Evolutionary conservation across 305 asterid species (phyloP).

Genomic region (Withania somnifera): DNA sequence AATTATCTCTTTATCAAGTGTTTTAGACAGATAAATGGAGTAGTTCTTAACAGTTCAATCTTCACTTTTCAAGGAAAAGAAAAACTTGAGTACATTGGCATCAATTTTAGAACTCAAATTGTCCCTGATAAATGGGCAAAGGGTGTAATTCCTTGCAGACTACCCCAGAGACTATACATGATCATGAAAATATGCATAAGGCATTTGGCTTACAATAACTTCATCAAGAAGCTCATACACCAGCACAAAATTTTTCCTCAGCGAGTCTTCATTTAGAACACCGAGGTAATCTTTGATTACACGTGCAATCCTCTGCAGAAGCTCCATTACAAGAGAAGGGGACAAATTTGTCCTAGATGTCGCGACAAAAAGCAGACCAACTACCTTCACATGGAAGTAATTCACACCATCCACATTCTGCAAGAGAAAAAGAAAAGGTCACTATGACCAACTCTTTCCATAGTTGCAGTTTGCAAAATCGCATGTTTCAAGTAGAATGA

Average conservation of each 20-base stretch:
- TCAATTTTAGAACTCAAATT: neutral
- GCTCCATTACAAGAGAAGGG: constrained; percentile 94
- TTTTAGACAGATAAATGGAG: neutral
- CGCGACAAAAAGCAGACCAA: constrained; percentile 88
- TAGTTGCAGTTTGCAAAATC: neutral
- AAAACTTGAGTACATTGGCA: neutral
- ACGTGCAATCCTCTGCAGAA: constrained; percentile 93
- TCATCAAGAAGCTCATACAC: constrained; percentile 97
- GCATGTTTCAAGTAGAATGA: neutral
- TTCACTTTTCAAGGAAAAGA: neutral
- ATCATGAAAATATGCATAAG: neutral
- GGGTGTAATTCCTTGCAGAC: neutral
- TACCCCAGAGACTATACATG: neutral
- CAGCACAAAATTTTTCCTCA: constrained; percentile 89
- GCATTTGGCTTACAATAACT: constrained; percentile 63
- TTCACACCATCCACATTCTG: constrained; percentile 95
- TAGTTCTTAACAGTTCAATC: neutral
- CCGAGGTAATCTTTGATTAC: constrained; percentile 97
- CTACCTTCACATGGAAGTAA: constrained; percentile 95
- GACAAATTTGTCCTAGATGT: constrained; percentile 78
- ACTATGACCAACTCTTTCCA: constrained; percentile 14
- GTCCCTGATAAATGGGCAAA: neutral
- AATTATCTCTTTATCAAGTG: neutral
- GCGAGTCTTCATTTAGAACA: constrained; percentile 82
- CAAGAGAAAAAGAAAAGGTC: constrained; percentile 10